Evolutionary conservation across 306 rosid genomes (phyloP), one percentile per base, ranked within the genome.

Genomic region (Betula pendula): DNA sequence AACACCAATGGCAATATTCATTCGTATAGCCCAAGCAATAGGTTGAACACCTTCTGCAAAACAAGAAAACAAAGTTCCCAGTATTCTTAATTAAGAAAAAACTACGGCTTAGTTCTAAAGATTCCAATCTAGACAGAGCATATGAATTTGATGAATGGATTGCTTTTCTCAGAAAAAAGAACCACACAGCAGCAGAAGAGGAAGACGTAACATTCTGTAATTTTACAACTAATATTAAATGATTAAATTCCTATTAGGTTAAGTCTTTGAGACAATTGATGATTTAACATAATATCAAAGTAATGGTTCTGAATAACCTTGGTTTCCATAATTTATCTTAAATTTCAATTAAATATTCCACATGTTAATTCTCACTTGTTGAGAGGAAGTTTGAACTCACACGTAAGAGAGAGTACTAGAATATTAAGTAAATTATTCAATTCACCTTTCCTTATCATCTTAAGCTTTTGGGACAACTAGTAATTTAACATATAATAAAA

Each of bases 21-120:
- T 85, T 58, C 97, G 82, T 29, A 83, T 75, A 50, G 81, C 85
- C 98, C 98, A 95, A 1, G 91, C 48, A 48, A 95, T 80, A 0
- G 97, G 98, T 63, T 93, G 88, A 78, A 89, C 92, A 69, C 96
- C 97, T 85, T 87, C 98, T 92, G 91, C 77, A 76, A n/a, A 66
- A 77, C 47, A 67, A 29, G 48, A 70, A 65, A 33, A 50, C 58
- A 53, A 45, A 60, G 45, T 50, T 60, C 75, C 42, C 67, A 63
- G 22, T 31, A 49, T n/a, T 52, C 58, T 67, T 53, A 59, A 53
- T 55, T 62, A 68, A 25, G 42, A 69, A 35, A 31, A 73, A 71
- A 69, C 16, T 66, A 31, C 67, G 52, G 22, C 31, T 14, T 56
- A 43, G 47, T 67, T 72, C 72, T 60, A 13, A 13, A 45, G 2